Percentiles rank a stretch among this genome's conserved stretches.
phyloP scores from a whole-genome alignment of 2,329 filamentous ascomycete species.

The Ophiosphaerella narmari region DNA sequence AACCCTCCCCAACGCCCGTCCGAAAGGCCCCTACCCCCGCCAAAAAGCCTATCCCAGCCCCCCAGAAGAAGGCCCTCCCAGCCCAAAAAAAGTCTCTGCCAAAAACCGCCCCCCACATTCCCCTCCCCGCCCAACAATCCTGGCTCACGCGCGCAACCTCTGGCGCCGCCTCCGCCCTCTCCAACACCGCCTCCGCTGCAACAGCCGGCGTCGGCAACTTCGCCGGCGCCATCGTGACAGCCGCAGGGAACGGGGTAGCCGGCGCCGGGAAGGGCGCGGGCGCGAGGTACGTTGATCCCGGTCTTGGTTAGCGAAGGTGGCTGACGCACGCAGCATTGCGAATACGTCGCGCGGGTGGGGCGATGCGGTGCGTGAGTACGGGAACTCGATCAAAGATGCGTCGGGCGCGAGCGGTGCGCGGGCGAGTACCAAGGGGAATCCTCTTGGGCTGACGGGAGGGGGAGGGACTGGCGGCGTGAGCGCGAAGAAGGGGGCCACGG shows the following conservation, averaged over 20 bases:
- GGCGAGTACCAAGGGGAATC: constrained; percentile 52
- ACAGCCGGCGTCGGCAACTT: constrained; percentile 52
- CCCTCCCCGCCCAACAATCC: constrained; percentile 42
- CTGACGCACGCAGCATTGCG: constrained; percentile 43
- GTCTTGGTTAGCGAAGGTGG: not conserved
- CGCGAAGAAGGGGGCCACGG: constrained; percentile 34
- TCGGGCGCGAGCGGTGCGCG: constrained; percentile 51
- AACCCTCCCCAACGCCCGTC: constrained; percentile 7
- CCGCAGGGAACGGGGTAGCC: constrained; percentile 53
- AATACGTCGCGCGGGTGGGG: constrained; percentile 53
- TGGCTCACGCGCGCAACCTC: constrained; percentile 48
- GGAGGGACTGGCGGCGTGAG: constrained; percentile 28
- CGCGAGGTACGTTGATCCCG: constrained; percentile 35
- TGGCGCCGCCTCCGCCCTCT: constrained; percentile 17
- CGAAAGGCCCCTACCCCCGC: constrained; percentile 10
- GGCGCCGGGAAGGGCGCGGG: constrained; percentile 53
- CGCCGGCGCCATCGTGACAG: constrained; percentile 49
- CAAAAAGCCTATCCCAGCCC: constrained; percentile 20
- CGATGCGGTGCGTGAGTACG: constrained; percentile 55
- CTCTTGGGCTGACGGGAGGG: constrained; percentile 49
- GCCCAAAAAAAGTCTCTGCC: constrained; percentile 22
- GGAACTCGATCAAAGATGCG: constrained; percentile 56
- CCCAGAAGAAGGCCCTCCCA: constrained; percentile 11
- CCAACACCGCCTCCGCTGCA: constrained; percentile 47
- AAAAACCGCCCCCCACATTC: constrained; percentile 12